Evolutionary conservation across 2,329 filamentous ascomycete genomes (phyloP).

Genomic region (Coniochaeta sp.): DNA sequence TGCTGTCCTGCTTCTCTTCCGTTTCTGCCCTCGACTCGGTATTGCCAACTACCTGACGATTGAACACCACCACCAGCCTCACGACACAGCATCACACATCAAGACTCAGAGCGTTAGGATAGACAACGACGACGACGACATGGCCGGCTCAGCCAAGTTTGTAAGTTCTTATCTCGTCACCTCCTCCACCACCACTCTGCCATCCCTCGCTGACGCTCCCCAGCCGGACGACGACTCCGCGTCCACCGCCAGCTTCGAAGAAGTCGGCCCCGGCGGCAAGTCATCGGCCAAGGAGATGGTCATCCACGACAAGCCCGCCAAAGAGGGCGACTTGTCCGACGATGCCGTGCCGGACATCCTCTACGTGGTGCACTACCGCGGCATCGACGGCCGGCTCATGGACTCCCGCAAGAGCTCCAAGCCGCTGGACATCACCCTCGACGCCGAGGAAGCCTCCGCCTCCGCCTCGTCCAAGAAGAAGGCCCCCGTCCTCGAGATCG

Average conservation of each 20-base stretch:
- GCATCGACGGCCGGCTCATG: constrained; percentile 22
- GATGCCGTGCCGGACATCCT: constrained; percentile 31
- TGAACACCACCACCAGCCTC: not conserved
- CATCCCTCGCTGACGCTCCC: not conserved
- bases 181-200: not conserved
- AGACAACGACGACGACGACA: not conserved
- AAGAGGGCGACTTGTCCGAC: constrained; percentile 10
- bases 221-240: constrained; percentile 14
- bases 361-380: constrained; percentile 33
- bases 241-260: constrained; percentile 25
- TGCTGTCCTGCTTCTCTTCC: not conserved
- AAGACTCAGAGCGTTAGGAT: no score
- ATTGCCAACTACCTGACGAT: not conserved
- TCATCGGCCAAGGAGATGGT: not conserved
- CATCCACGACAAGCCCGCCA: not conserved
- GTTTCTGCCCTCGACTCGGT: not conserved
- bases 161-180: not conserved
- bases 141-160: not conserved
- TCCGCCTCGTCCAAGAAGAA: constrained; percentile 17
- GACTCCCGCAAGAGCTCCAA: constrained; percentile 28
- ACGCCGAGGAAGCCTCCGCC: constrained; percentile 8
- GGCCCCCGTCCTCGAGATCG: constrained; percentile 32
- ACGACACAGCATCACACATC: not conserved
- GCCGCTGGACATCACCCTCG: constrained; percentile 27
- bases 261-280: constrained; percentile 14